Base-by-base conservation (phyloP, 164 flowering plant genomes). In the Magnolia officinalis region DNA sequence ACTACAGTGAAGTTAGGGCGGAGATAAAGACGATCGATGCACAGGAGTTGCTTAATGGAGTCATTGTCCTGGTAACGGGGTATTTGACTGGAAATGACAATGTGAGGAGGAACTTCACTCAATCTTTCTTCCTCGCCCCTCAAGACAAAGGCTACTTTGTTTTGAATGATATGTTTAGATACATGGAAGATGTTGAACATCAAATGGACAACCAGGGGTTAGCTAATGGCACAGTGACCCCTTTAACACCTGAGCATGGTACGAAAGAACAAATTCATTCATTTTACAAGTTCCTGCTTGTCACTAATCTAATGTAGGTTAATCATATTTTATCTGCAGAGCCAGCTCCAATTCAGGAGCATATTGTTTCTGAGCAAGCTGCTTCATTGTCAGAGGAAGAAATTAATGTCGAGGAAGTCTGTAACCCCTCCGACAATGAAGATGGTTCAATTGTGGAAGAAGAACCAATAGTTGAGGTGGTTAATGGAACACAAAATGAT, bases 81-180 rank as follows among this genome's bases (percentile, higher is more conserved):
- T 84, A 78, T 79, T 59, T 93, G 80, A 86, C 84, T 61, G 87
- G 87, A 71, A 85, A 84, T 78, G 91, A 89, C 75, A 76, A 83
- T 74, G 69, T 78, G 66, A 83, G 66, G 59, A 81, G 81, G 68
- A 84, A 84, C 64, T 93, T 93, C 45, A 82, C 90, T 10, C 98
- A 93, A 73, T 78, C 87, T 45, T 93, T 93, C 79, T 93, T 93
- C 78, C 86, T 93, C 50, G 96, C 96, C 6, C 94, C 98, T 24
- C 85, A 81, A 81, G 85, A 81, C 75, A 81, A 81, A 31, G 85
- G 85, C 19, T 81, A 81, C 85, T 92, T 84, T 86, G 95, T 93
- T 21, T 76, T 90, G 78, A 93, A 91, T 87, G 98, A 93, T 73
- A 77, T 90, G 14, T 88, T 93, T 74, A 85, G 93, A 75, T 91